These are phyloP conservation scores for Aureobasidium leucospermi DNA, from an alignment of 2,329 filamentous ascomycete species.

Conservation along the genomic window DNA sequence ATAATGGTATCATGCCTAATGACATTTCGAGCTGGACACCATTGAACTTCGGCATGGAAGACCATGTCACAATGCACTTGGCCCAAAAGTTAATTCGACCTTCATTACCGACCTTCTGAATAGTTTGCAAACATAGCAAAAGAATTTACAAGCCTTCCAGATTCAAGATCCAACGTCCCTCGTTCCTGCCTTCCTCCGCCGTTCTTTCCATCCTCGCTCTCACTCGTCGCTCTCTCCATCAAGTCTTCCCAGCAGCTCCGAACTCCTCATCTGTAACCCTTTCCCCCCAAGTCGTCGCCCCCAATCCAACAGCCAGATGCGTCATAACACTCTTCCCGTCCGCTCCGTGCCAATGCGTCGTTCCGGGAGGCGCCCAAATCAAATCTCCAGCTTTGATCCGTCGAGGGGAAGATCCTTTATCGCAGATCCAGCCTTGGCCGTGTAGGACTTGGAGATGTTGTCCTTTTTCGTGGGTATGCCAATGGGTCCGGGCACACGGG, in stretches of 20 bases:
- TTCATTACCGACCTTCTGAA: too few species aligned
- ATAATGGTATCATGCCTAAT: too few species aligned
- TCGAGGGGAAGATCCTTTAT: constrained; percentile 31
- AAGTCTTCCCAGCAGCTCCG: constrained; percentile 24
- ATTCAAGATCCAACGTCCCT: too few species aligned
- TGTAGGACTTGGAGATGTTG: constrained; percentile 36
- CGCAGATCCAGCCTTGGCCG: constrained; percentile 38
- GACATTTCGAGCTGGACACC: too few species aligned
- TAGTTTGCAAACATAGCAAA: too few species aligned
- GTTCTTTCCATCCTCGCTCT: too few species aligned
- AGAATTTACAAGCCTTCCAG: too few species aligned
- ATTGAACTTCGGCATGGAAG: too few species aligned
- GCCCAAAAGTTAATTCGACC: too few species aligned
- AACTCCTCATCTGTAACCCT: constrained; percentile 32
- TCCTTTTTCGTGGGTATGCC: constrained; percentile 40
- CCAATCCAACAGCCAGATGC: constrained; percentile 33
- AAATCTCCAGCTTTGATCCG: constrained; percentile 35
- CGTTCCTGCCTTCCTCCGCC: background rate
- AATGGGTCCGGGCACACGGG: constrained; percentile 37
- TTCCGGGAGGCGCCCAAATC: constrained; percentile 34
- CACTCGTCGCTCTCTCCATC: constrained; percentile 21
- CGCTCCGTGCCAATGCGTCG: constrained; percentile 40
- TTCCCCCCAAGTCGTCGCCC: constrained; percentile 32
- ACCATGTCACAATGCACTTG: too few species aligned
- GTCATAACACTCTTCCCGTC: constrained; percentile 35